Conservation (phyloP, 768 basidiomycete genomes). For the Tricholoma terreum region DNA sequence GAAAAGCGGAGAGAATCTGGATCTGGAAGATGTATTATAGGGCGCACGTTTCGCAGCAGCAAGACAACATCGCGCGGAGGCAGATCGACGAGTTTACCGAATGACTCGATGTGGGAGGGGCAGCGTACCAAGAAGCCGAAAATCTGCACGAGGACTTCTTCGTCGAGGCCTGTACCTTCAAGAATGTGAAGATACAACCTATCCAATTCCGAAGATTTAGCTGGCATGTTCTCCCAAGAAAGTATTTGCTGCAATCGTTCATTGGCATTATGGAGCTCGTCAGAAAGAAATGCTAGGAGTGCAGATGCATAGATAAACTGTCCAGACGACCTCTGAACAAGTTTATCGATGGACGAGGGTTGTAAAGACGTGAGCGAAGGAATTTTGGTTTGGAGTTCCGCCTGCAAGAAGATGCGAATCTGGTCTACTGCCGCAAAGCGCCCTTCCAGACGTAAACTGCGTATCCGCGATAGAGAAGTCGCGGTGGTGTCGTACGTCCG, state of each 20-base stretch:
- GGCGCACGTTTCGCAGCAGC: neutral
- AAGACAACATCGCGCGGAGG: neutral
- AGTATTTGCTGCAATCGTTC: neutral
- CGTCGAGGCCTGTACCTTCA: neutral
- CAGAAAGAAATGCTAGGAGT: neutral
- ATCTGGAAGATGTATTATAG: neutral
- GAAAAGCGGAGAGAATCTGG: neutral
- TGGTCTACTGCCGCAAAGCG: no score
- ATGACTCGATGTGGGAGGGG: neutral
- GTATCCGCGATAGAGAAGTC: no score
- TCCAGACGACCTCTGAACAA: neutral
- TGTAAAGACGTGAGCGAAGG: no score
- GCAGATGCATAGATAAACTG: neutral
- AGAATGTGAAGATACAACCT: neutral
- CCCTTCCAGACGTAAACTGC: no score
- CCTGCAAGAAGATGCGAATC: no score
- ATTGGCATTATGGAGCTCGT: neutral
- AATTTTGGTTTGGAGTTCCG: no score
- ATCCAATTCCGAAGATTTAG: neutral
- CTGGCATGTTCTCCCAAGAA: neutral
- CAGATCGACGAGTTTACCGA: neutral
- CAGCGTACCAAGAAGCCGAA: neutral
- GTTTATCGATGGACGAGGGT: neutral
- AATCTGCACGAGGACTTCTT: neutral
- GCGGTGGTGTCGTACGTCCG: no score